Conservation (phyloP, 2,329 filamentous ascomycete species). For the Colletotrichum melonis region DNA sequence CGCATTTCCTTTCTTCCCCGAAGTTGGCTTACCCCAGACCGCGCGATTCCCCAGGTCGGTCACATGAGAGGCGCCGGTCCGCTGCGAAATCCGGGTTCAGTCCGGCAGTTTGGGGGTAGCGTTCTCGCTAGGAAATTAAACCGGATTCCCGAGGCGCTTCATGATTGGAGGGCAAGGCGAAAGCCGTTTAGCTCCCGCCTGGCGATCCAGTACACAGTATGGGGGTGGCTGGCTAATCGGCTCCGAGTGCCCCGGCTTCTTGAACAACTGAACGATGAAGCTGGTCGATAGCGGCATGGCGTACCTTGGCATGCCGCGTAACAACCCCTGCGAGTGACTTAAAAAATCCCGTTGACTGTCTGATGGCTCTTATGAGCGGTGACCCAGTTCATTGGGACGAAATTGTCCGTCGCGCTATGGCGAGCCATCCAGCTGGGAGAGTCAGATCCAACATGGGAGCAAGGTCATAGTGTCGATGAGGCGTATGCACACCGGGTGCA, state of each 20-base stretch:
- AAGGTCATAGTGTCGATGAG: not conserved
- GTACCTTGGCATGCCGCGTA: not conserved
- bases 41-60: constrained; percentile 19
- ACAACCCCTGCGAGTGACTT: not conserved
- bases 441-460: too few species aligned
- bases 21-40: constrained; percentile 23
- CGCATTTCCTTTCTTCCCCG: constrained; percentile 1
- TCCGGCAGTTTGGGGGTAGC: not conserved
- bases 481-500: too few species aligned
- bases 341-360: too few species aligned
- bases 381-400: constrained; percentile 1
- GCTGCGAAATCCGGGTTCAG: constrained; percentile 5
- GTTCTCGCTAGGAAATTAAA: constrained; percentile 16
- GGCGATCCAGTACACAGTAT: not conserved
- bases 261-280: not conserved
- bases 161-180: constrained; percentile 26
- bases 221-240: not conserved
- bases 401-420: not conserved
- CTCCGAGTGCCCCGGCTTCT: constrained; percentile 23
- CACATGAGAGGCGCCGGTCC: constrained; percentile 15
- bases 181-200: not conserved
- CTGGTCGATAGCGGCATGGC: not conserved
- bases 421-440: not conserved
- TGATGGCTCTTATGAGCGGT: not conserved
- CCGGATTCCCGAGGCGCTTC: constrained; percentile 22